phyloP scores from a whole-genome alignment of 2,329 filamentous ascomycete genomes.

The Calonectria pauciramosa region DNA sequence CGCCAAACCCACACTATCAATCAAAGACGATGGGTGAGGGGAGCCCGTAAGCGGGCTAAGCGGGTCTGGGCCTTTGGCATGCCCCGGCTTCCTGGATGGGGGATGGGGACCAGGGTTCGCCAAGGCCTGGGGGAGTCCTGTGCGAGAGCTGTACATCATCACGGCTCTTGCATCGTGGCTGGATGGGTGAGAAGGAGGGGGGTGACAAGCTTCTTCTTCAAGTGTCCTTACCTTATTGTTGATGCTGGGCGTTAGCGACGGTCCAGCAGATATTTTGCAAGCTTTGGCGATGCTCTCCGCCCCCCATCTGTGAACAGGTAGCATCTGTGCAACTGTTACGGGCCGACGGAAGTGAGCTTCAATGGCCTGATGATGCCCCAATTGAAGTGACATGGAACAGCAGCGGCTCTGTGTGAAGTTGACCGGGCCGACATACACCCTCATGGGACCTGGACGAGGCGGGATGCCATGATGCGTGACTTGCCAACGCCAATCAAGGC shows the following conservation, averaged over 20 bases:
- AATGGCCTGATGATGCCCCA: neutral
- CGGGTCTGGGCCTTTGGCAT: conserved; percentile 39
- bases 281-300: neutral
- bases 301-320: neutral
- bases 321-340: neutral
- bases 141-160: conserved; percentile 30
- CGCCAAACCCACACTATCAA: conserved; percentile 27
- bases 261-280: neutral
- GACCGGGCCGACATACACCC: neutral
- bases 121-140: conserved; percentile 34
- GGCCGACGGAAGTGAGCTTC: neutral
- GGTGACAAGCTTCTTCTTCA: neutral
- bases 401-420: neutral
- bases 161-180: conserved; percentile 13
- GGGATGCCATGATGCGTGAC: conserved; percentile 21
- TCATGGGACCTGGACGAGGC: neutral
- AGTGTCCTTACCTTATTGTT: neutral
- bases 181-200: neutral
- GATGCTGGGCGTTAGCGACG: neutral
- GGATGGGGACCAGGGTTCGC: conserved; percentile 30
- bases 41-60: conserved; percentile 26
- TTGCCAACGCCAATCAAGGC: conserved; percentile 7
- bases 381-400: neutral
- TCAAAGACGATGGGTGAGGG: conserved; percentile 19
- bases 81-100: conserved; percentile 3